Evolutionary conservation across 176 grass and related monocot genomes (phyloP).

Genomic region (Eleusine coracana): DNA sequence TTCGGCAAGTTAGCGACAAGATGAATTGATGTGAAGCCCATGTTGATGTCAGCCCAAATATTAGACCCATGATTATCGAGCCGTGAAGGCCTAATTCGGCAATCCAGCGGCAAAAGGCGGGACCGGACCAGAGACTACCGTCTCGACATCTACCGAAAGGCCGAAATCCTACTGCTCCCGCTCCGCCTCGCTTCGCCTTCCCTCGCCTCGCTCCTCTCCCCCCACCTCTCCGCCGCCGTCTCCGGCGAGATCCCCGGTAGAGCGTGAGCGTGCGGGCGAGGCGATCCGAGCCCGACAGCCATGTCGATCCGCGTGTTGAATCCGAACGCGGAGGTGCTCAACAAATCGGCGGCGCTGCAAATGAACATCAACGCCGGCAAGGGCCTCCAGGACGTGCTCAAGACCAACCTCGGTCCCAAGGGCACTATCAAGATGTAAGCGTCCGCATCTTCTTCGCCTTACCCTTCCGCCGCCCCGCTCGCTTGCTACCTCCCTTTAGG

Average conservation of each 20-base stretch:
- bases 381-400: constrained; percentile 94
- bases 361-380: constrained; percentile 98
- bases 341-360: constrained; percentile 94
- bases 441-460: neutral
- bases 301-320: constrained; percentile 95
- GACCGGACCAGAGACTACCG: too few relatives aligned
- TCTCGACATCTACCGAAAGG: too few relatives aligned
- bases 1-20: too few relatives aligned
- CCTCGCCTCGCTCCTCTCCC: neutral
- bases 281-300: neutral
- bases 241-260: neutral
- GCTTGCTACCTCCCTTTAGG: too few relatives aligned
- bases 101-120: too few relatives aligned
- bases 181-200: neutral
- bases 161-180: constrained; percentile 40
- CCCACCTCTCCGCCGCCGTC: neutral
- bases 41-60: neutral
- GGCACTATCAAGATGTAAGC: constrained; percentile 96
- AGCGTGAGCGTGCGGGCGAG: neutral
- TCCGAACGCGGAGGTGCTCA: constrained; percentile 94
- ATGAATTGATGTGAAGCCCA: too few relatives aligned
- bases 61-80: neutral
- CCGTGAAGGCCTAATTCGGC: too few relatives aligned
- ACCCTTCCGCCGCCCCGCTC: neutral
- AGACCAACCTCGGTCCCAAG: constrained; percentile 94